A percentile compares a stretch with the other conserved stretches of the same genome.
These are phyloP conservation scores for Gamarada debralockiae DNA, from an alignment of 495 filamentous ascomycete genomes.

Conservation along the genomic window DNA sequence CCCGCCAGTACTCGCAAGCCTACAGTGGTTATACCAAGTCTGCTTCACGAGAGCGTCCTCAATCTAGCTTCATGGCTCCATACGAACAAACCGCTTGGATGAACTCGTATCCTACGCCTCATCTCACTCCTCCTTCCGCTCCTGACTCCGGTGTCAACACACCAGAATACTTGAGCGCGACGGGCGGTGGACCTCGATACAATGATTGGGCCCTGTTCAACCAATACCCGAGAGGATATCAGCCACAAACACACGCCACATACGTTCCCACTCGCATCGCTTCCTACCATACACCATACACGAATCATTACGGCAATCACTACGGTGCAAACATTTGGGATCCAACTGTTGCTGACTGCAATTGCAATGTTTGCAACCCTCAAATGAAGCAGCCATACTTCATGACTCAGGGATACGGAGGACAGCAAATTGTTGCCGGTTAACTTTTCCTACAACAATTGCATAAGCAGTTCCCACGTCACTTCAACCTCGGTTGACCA, in stretches of 20 bases:
- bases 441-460: constrained; percentile 10
- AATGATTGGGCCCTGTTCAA: constrained; percentile 24
- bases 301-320: constrained; percentile 15
- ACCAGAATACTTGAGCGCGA: constrained; percentile 25
- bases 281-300: constrained; percentile 20
- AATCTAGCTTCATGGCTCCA: constrained; percentile 7
- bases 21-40: constrained; percentile 18
- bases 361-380: constrained; percentile 19
- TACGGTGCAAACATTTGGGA: constrained; percentile 19
- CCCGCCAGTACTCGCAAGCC: constrained; percentile 16
- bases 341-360: constrained; percentile 11
- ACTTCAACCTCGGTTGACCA: neutral
- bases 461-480: neutral
- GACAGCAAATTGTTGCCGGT: constrained; percentile 22
- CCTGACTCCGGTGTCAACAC: constrained; percentile 25
- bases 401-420: constrained; percentile 12
- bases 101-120: constrained; percentile 20
- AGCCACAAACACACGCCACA: constrained; percentile 9
- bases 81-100: constrained; percentile 23
- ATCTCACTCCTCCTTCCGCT: constrained; percentile 26
- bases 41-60: constrained; percentile 16
- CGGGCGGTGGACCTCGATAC: constrained; percentile 22
- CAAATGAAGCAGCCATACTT: constrained; percentile 22
- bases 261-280: constrained; percentile 17
- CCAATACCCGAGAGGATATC: constrained; percentile 16